Evolutionary conservation across 805 yeast species (phyloP).

Genomic region (Wickerhamomyces ciferrii): DNA sequence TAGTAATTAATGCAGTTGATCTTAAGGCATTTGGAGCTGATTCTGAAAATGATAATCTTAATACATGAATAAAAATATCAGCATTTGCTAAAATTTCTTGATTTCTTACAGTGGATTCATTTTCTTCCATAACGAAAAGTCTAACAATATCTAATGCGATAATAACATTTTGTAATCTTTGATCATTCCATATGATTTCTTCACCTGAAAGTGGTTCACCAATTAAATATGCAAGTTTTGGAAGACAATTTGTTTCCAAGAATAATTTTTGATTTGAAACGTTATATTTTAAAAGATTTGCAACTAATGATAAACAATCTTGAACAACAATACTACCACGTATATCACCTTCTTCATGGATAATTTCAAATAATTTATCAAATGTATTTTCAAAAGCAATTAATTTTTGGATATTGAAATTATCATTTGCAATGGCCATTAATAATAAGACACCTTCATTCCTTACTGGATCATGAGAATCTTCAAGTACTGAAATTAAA

Average conservation of each 20-base stretch:
- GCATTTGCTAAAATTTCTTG: conserved; percentile 58
- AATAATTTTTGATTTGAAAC: conserved; percentile 88
- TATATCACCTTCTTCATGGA: conserved; percentile 83
- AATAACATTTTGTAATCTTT: conserved; percentile 59
- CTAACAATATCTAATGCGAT: conserved; percentile 69
- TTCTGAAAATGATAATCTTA: conserved; percentile 67
- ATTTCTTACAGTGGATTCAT: conserved; percentile 52
- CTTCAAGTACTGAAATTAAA: conserved; percentile 58
- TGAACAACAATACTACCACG: conserved; percentile 87
- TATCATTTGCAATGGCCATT: conserved; percentile 75
- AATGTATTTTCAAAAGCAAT: conserved; percentile 95
- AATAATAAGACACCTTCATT: conserved; percentile 84
- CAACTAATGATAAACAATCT: conserved; percentile 75
- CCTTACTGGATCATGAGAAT: conserved; percentile 76
- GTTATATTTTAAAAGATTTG: conserved; percentile 72
- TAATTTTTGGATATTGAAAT: conserved; percentile 81
- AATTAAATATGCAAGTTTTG: conserved; percentile 56
- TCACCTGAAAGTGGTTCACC: conserved; percentile 50
- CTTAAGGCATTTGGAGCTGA: conserved; percentile 62
- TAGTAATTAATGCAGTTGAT: conserved; percentile 61
- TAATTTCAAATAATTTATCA: conserved; percentile 72
- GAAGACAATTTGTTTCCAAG: conserved; percentile 76
- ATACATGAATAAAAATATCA: conserved; percentile 58
- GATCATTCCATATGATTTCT: conserved; percentile 69
- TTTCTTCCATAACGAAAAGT: conserved; percentile 68